Evolutionary conservation across 257 asterid genomes (phyloP).

Genomic region (Solanum appendiculatum): DNA sequence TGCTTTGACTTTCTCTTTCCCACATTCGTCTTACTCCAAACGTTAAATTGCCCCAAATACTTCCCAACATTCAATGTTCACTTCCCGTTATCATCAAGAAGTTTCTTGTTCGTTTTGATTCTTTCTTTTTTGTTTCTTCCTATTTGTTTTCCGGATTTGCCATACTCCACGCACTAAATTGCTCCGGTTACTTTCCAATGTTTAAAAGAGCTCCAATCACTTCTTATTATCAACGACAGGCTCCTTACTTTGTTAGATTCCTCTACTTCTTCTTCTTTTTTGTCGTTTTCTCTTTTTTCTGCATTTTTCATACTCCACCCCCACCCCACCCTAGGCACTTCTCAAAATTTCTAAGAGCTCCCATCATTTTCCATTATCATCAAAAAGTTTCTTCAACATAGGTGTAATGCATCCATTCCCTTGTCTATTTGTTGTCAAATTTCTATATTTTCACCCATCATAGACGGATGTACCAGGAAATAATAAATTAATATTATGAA

Average conservation of each 20-base stretch:
- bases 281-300: background rate
- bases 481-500: background rate
- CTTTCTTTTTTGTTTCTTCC: background rate
- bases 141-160: background rate
- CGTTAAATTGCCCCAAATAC: too few relatives aligned
- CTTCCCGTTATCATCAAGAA: too few relatives aligned
- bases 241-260: background rate
- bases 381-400: too few relatives aligned
- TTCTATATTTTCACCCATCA: background rate
- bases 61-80: too few relatives aligned
- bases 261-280: background rate
- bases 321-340: background rate
- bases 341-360: background rate
- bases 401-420: background rate
- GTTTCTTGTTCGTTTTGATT: too few relatives aligned
- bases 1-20: background rate
- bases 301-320: background rate
- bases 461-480: background rate
- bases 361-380: background rate
- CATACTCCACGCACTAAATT: background rate
- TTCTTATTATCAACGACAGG: background rate
- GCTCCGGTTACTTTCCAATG: background rate
- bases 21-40: too few relatives aligned
- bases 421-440: background rate
- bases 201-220: background rate